Conservation (phyloP, 2,329 filamentous ascomycete genomes). For the Claviceps fusiformis region DNA sequence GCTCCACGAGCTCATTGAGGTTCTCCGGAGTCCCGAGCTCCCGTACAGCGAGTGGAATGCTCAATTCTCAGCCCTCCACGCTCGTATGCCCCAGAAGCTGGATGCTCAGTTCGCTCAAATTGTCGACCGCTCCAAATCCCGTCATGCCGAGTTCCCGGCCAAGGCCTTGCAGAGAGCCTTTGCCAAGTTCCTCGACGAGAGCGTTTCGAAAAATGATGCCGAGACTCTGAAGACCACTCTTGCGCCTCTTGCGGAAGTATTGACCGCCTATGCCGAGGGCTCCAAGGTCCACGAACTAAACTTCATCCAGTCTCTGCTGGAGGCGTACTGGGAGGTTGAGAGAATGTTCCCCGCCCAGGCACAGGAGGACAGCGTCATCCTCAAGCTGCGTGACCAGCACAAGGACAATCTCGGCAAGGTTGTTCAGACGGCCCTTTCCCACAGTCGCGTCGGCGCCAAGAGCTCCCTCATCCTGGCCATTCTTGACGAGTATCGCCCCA, state of each 20-base stretch:
- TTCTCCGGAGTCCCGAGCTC: constrained; percentile 77
- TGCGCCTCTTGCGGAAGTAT: constrained; percentile 61
- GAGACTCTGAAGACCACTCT: constrained; percentile 61
- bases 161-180: constrained; percentile 77
- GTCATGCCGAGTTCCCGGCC: constrained; percentile 79
- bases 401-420: constrained; percentile 82
- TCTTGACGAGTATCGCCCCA: constrained; percentile 85
- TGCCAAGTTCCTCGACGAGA: constrained; percentile 78
- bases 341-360: constrained; percentile 74
- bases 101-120: constrained; percentile 71
- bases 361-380: constrained; percentile 86
- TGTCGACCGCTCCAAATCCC: constrained; percentile 66
- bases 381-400: constrained; percentile 89
- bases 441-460: constrained; percentile 85
- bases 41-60: constrained; percentile 95
- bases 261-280: constrained; percentile 71
- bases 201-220: constrained; percentile 58
- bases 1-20: constrained; percentile 77
- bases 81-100: constrained; percentile 90
- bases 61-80: constrained; percentile 91
- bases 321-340: constrained; percentile 74
- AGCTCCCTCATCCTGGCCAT: constrained; percentile 87
- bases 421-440: constrained; percentile 80
- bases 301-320: constrained; percentile 66
- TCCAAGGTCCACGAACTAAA: constrained; percentile 81